Evolutionary conservation across 371 early-diverging fungal species (phyloP).

Genomic region (Spraguea lophii): DNA sequence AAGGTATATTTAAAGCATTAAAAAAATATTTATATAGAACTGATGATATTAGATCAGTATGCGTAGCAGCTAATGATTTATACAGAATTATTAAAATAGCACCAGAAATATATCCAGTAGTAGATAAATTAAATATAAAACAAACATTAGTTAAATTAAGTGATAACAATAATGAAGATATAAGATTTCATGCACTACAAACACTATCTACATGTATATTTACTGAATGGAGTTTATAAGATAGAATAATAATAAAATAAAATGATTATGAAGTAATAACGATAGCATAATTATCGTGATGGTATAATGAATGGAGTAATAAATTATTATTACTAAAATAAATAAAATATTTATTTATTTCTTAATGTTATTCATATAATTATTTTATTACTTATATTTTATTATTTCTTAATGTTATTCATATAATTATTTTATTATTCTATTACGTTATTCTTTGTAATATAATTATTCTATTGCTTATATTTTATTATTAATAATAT

Average conservation of each 20-base stretch:
- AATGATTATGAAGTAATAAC: too few species aligned
- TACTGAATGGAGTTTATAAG: conserved; percentile 28
- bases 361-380: too few species aligned
- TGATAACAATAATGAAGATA: conserved; percentile 31
- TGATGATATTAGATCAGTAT: conserved; percentile 24
- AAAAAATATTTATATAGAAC: conserved; percentile 41
- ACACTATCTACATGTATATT: conserved; percentile 38
- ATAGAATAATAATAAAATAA: not conserved
- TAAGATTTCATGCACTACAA: conserved; percentile 42
- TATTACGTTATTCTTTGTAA: too few species aligned
- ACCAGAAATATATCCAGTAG: conserved; percentile 21
- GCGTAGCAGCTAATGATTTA: conserved; percentile 41
- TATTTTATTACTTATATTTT: too few species aligned
- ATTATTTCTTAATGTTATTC: too few species aligned
- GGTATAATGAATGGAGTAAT: too few species aligned
- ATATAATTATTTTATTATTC: too few species aligned
- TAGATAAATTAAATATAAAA: conserved; percentile 34
- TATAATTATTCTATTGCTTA: too few species aligned
- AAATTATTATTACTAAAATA: too few species aligned
- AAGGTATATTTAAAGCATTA: conserved; percentile 37
- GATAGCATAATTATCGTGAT: too few species aligned
- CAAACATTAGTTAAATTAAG: conserved; percentile 30
- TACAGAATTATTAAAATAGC: conserved; percentile 31
- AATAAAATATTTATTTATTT: too few species aligned
- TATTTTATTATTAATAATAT: too few species aligned